phyloP scores from a whole-genome alignment of 495 filamentous ascomycete genomes.

The Tuber melanosporum region DNA sequence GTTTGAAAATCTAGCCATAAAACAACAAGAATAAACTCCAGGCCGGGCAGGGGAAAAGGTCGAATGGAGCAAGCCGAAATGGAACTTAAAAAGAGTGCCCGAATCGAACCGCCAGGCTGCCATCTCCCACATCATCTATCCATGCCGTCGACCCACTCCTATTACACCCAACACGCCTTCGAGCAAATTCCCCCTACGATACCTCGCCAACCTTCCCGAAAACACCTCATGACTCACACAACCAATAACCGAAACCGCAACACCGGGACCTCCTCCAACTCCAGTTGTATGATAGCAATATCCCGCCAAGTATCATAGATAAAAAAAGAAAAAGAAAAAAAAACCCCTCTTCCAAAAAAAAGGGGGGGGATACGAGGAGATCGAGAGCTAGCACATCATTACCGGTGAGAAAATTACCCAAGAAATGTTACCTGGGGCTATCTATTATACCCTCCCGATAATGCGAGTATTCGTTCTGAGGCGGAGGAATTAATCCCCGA shows the following conservation, averaged over 20 bases:
- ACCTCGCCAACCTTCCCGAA: background rate
- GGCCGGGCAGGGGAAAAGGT: background rate
- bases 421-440: background rate
- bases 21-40: background rate
- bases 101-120: background rate
- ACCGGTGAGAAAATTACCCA: background rate
- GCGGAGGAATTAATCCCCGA: background rate
- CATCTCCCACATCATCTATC: background rate
- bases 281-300: background rate
- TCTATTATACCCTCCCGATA: background rate
- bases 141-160: background rate
- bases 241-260: background rate
- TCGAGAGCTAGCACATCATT: background rate
- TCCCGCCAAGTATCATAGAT: background rate
- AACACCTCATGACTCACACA: conserved; percentile 1
- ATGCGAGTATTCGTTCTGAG: background rate
- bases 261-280: background rate
- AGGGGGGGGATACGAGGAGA: background rate
- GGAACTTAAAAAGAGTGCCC: background rate
- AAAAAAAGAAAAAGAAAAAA: background rate
- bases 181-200: background rate
- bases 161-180: background rate
- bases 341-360: background rate
- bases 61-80: background rate
- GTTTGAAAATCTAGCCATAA: background rate